A percentile compares a stretch with the other conserved stretches of the same genome.
Evolutionary conservation across 768 basidiomycete species (phyloP).

Genomic region (Hericium erinaceus): DNA sequence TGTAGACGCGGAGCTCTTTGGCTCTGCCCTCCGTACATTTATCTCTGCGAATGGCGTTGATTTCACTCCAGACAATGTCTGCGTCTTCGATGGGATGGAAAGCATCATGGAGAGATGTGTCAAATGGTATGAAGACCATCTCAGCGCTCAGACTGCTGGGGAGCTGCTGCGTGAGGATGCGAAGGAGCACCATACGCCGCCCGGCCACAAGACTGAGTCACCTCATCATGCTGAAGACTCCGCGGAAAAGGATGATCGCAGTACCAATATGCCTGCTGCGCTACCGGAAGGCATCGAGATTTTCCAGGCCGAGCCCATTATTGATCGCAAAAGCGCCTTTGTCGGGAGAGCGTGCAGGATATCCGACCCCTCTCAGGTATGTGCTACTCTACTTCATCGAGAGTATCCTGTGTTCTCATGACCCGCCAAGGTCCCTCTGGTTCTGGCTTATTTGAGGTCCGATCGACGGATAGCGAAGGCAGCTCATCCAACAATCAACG

Average conservation of each 20-base stretch:
- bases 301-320: constrained; percentile 66
- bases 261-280: neutral
- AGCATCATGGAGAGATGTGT: constrained; percentile 57
- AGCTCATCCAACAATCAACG: constrained; percentile 25
- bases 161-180: constrained; percentile 49
- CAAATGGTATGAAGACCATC: constrained; percentile 62
- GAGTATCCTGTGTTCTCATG: neutral
- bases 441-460: constrained; percentile 23
- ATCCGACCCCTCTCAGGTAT: constrained; percentile 66
- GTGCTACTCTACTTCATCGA: no score
- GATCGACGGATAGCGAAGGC: constrained; percentile 27
- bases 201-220: neutral
- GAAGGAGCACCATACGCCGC: constrained; percentile 2
- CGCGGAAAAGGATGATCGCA: neutral
- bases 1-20: constrained; percentile 66
- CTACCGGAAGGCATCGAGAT: constrained; percentile 62
- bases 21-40: constrained; percentile 67
- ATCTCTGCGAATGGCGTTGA: constrained; percentile 74
- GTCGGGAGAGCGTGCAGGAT: constrained; percentile 80
- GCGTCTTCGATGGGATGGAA: constrained; percentile 84
- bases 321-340: constrained; percentile 80
- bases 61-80: constrained; percentile 64
- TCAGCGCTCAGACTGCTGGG: constrained; percentile 44
- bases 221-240: neutral
- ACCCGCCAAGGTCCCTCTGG: constrained; percentile 9